These are phyloP conservation scores for Diaporthe vexans DNA, from an alignment of 2,329 filamentous ascomycete species.

Conservation along the genomic window DNA sequence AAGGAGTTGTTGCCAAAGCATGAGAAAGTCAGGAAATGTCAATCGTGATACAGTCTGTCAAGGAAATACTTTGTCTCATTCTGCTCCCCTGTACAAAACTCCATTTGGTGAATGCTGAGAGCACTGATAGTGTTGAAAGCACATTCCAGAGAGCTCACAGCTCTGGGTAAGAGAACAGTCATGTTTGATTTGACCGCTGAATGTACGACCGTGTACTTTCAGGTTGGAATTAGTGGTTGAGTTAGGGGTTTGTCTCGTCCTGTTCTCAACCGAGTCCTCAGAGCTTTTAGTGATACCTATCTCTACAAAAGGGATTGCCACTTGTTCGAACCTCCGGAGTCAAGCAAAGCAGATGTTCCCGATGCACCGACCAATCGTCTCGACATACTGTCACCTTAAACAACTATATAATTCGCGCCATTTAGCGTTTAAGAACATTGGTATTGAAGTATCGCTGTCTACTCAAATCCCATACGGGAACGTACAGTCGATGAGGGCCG, in stretches of 20 bases:
- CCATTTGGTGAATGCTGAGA: not conserved
- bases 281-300: no score
- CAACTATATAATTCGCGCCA: not conserved
- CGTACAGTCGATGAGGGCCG: conserved; percentile 9
- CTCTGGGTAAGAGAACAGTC: not conserved
- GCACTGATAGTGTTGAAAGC: not conserved
- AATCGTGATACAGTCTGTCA: not conserved
- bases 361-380: not conserved
- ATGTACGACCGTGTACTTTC: not conserved
- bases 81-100: not conserved
- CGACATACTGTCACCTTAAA: not conserved
- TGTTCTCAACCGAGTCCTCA: not conserved
- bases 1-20: not conserved
- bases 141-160: not conserved
- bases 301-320: not conserved
- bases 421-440: not conserved
- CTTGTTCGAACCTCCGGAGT: not conserved
- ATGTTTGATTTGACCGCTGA: not conserved
- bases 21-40: no score
- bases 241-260: no score
- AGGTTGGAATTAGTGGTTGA: not conserved
- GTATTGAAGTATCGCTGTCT: conserved; percentile 17
- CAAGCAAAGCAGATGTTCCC: not conserved
- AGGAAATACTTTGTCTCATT: not conserved
- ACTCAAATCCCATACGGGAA: not conserved